Evolutionary conservation across 176 grass and related monocot genomes (phyloP).

Genomic region (Bothriochloa decipiens): DNA sequence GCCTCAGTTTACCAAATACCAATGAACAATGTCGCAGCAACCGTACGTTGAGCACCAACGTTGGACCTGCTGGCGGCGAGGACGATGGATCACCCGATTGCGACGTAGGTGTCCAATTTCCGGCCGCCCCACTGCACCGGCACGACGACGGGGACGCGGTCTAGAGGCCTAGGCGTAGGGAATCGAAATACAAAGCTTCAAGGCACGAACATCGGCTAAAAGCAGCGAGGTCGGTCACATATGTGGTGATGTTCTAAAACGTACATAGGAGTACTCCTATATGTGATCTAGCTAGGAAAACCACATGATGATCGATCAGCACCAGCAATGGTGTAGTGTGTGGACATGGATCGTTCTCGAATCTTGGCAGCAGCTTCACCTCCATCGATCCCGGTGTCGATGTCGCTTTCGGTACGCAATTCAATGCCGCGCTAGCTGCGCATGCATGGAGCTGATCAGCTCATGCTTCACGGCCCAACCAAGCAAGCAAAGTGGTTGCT

Average conservation of each 20-base stretch:
- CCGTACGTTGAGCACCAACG: not conserved
- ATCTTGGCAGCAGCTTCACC: not conserved
- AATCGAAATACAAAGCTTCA: slow-evolving; percentile 48
- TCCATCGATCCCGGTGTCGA: not conserved
- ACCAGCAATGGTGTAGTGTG: not conserved
- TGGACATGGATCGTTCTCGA: slow-evolving; percentile 31
- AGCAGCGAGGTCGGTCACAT: slow-evolving; percentile 31
- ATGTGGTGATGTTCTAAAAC: not conserved
- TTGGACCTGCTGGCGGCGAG: not conserved
- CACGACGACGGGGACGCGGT: not conserved
- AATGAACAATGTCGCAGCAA: not conserved
- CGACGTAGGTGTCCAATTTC: slow-evolving; percentile 30
- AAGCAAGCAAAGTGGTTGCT: not conserved
- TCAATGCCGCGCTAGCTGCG: not conserved
- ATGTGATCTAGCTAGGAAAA: not conserved
- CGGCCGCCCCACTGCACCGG: slow-evolving; percentile 36
- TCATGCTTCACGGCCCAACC: slow-evolving; percentile 32
- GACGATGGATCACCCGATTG: not conserved
- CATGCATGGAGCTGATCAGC: slow-evolving; percentile 6
- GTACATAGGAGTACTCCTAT: not conserved
- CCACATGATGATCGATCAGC: not conserved
- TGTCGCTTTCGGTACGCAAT: not conserved
- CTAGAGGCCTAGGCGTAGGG: not conserved
- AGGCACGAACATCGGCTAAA: slow-evolving; percentile 39
- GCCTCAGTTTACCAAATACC: not conserved